Evolutionary conservation across 2,329 filamentous ascomycete genomes (phyloP).

Genomic region (Trichoderma sp.): DNA sequence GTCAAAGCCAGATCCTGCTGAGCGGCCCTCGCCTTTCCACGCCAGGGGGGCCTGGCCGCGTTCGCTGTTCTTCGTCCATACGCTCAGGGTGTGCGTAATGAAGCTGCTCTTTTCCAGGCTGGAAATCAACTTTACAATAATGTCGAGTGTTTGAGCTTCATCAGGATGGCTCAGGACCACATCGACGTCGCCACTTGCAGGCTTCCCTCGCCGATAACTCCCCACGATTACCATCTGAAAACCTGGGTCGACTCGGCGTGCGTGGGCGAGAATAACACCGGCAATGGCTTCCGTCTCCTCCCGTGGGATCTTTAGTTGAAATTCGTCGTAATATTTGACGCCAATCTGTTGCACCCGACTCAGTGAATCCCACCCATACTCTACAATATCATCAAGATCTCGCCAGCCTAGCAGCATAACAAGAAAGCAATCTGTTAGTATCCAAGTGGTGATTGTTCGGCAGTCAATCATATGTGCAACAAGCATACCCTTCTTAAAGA

Average conservation of each 20-base stretch:
- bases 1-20: constrained; percentile 66
- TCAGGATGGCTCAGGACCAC: constrained; percentile 78
- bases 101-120: constrained; percentile 65
- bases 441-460: too few relatives aligned
- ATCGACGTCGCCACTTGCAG: constrained; percentile 75
- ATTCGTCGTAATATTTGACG: constrained; percentile 89
- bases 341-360: constrained; percentile 87
- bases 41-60: constrained; percentile 62
- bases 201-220: constrained; percentile 77
- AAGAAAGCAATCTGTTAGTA: neutral
- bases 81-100: constrained; percentile 77
- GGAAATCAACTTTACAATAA: constrained; percentile 69
- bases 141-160: constrained; percentile 60
- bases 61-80: constrained; percentile 67
- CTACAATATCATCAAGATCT: constrained; percentile 80
- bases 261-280: constrained; percentile 60
- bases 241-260: constrained; percentile 56
- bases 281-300: constrained; percentile 70
- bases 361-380: constrained; percentile 73
- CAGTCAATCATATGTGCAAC: neutral
- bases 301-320: constrained; percentile 67
- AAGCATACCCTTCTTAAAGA: constrained; percentile 60
- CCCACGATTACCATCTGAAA: constrained; percentile 66
- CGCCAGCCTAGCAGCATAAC: constrained; percentile 56
- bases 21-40: constrained; percentile 45